Evolutionary conservation across 441 rosid species (phyloP), one percentile per base, ranked within the genome.

Genomic region (Bruguiera hainesii): DNA sequence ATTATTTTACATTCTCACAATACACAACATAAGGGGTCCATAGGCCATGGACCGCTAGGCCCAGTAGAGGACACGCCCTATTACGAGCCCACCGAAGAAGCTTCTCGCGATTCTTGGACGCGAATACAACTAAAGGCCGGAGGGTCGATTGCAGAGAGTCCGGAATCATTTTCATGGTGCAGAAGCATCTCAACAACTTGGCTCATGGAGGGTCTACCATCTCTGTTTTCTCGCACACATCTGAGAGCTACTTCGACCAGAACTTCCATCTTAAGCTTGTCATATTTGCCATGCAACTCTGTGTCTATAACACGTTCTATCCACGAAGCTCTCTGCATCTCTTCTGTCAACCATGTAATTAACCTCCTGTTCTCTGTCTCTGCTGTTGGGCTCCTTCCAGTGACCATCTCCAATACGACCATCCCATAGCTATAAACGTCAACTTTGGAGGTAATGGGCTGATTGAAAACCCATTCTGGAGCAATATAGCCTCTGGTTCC

Each of bases 401-500:
- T 74, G 3, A 75, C 57, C 68, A 78, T 65, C 72, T 78, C 83
- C 59, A 82, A 23, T 28, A 78, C 20, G 4, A 78, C 82, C 13
- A 80, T 70, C 9, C 82, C 82, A 39, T 73, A 78, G 73, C 84
- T 80, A 33, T 75, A 78, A 9, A 81, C 78, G 59, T 78, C 84
- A 0, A 81, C 81, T 63, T 82, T 82, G 30, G 82, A 76, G 3
- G 82, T 83, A 2, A 83, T 74, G 7, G 84, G 76, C 11, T 72
- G 61, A 51, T 72, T 83, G 42, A 50, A 76, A 26, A 79, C 79
- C 87, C 87, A 80, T 61, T 78, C 80, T 0, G 87, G 87, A 15
- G 83, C 85, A 79, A 82, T 75, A 65, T 79, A 75, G 31, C 83
- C 83, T 57, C 73, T 68, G 0, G 85, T 82, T 65, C 85, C 85